These are phyloP conservation scores for Rubus parviflorus DNA, from an alignment of 306 rosid species.

Conservation along the genomic window DNA sequence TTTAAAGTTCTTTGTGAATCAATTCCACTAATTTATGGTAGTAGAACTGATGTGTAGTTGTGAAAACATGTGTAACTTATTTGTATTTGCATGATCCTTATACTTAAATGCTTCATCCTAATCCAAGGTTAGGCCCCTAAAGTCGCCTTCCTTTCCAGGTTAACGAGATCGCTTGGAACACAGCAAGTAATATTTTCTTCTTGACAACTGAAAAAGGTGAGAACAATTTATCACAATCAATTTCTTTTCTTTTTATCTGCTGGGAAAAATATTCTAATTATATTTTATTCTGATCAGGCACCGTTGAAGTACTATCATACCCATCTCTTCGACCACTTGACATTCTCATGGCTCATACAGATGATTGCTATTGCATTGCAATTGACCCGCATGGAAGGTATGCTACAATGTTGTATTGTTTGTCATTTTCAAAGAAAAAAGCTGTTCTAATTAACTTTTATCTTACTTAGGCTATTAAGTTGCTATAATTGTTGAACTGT, in stretches of 20 bases:
- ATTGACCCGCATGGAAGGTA: constrained; percentile 88
- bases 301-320: constrained; percentile 83
- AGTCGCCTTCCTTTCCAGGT: constrained; percentile 48
- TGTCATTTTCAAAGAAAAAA: neutral
- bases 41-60: neutral
- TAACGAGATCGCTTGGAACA: constrained; percentile 96
- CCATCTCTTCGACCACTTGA: constrained; percentile 85
- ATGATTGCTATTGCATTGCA: constrained; percentile 95
- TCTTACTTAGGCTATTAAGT: neutral
- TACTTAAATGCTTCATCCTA: constrained; percentile 13
- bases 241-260: neutral
- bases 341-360: constrained; percentile 91
- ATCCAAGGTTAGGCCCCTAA: neutral
- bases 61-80: neutral
- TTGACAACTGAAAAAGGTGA: constrained; percentile 89
- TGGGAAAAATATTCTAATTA: constrained; percentile 8
- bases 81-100: neutral
- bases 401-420: constrained; percentile 28
- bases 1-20: neutral
- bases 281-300: constrained; percentile 43
- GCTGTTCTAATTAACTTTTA: neutral
- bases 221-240: constrained; percentile 17
- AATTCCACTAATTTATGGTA: neutral
- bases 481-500: neutral
- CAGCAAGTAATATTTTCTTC: constrained; percentile 85